Percentiles rank a stretch among this genome's conserved stretches.
Conservation (phyloP, 1,284 basidiomycete species). For the Fomitiporia mediterranea region DNA sequence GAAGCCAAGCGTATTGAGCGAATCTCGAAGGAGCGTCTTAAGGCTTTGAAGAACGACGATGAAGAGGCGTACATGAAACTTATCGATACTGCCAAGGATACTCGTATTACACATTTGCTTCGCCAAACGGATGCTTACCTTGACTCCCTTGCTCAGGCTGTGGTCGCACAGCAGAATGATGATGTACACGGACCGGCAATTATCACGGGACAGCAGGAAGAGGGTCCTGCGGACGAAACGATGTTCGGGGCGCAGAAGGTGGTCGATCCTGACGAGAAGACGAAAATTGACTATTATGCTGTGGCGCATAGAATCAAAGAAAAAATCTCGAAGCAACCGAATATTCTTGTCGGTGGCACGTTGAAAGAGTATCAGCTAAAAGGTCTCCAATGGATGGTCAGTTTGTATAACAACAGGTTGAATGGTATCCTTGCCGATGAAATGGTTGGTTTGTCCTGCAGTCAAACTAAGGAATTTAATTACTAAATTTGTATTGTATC, state of each 20-base stretch:
- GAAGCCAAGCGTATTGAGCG: constrained; percentile 98
- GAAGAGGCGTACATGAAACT: constrained; percentile 99
- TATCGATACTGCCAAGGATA: constrained; percentile 99
- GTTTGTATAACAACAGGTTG: constrained; percentile 96
- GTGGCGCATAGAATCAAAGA: constrained; percentile 94
- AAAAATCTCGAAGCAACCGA: constrained; percentile 80
- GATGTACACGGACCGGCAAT: constrained; percentile 39
- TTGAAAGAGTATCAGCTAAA: constrained; percentile 93
- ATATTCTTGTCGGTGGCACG: constrained; percentile 77
- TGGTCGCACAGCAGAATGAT: constrained; percentile 91
- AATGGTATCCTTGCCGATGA: constrained; percentile 98
- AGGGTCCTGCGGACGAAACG: constrained; percentile 78
- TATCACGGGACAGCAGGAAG: constrained; percentile 45
- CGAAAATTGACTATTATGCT: constrained; percentile 94
- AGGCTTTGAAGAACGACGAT: constrained; percentile 96
- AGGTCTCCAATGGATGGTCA: constrained; percentile 97
- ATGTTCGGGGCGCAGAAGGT: constrained; percentile 84
- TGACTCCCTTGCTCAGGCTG: constrained; percentile 92
- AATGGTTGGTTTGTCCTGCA: constrained; percentile 64
- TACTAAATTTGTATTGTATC: constrained; percentile 19
- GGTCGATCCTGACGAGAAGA: constrained; percentile 65
- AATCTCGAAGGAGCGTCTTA: constrained; percentile 96
- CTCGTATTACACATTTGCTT: constrained; percentile 95
- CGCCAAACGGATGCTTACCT: constrained; percentile 95
- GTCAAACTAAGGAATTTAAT: constrained; percentile 19